Base-by-base conservation (phyloP, 2,329 filamentous ascomycete genomes). In the Fusarium siculi region DNA sequence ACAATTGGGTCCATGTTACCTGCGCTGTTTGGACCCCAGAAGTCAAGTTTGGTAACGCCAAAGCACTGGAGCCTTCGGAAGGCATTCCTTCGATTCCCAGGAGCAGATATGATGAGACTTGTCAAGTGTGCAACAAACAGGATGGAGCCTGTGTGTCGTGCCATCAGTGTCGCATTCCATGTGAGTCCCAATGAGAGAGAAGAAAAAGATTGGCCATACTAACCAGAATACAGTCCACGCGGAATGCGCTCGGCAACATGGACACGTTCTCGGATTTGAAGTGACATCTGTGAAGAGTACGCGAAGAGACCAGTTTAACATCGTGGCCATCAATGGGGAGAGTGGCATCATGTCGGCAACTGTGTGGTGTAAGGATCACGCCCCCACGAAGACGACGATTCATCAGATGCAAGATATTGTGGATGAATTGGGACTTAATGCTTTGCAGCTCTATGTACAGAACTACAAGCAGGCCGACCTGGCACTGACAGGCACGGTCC, bases 1-100 rank as follows among this genome's bases (percentile, higher is more conserved):
- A 98, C 83, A 98, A 98, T 79, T 99, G 96, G 96, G 94, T 98
- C 21, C 96, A 99, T 80, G 94, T 98, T 34, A 92, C 93, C 42
- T 99, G 96, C 79, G 95, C 96, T 3, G 87, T 97, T 23, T 98
- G 94, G 91, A 95, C 93, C 16, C 91, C 94, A 0, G 96, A 99
- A 82, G 92, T 97, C 77, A 96, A 95, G 79, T 99, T 98, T 81
- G 95, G 93, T 70, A 93, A 93, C 76, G 93, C 95, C 23, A 91
- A 92, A 77, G 90, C 93, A 23, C 85, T 99, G 39, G 93, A 95
- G 75, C 92, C 95, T 37, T 95, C 93, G 4, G 96, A 99, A 83
- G 96, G 96, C 25, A 94, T 99, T 72, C 93, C 93, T 8, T 92
- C 93, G 11, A 95, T 99, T 66, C 89, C 93, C 2, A 87, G 89